phyloP scores from a whole-genome alignment of 2,329 filamentous ascomycete species.

The Pseudocercospora fuligena region DNA sequence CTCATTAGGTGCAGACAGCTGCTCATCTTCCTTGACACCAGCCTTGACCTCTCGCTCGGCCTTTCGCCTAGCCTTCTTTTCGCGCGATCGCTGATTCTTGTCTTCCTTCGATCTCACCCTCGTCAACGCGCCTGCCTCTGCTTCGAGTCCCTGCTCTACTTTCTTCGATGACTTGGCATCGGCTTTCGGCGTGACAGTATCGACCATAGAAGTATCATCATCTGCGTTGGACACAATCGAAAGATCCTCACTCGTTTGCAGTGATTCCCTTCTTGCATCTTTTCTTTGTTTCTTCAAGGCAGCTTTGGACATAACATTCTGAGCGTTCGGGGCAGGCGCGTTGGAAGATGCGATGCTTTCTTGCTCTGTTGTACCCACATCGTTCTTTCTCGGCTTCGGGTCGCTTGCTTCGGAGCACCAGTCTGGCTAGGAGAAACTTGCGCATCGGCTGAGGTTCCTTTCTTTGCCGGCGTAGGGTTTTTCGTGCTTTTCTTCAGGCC shows the following conservation, averaged over 20 bases:
- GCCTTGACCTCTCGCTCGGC: slow-evolving; percentile 21
- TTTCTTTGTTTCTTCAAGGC: slow-evolving; percentile 24
- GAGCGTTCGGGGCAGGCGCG: not conserved
- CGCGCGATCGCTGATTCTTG: slow-evolving; percentile 27
- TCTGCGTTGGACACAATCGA: not conserved
- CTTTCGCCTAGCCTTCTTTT: slow-evolving; percentile 32
- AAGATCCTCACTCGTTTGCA: not conserved
- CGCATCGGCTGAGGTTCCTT: not conserved
- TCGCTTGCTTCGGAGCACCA: not conserved
- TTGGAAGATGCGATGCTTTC: not conserved
- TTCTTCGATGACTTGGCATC: slow-evolving; percentile 11
- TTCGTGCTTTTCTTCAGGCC: not conserved
- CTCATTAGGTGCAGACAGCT: slow-evolving; percentile 23
- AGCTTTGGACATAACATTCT: not conserved
- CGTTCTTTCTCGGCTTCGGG: slow-evolving; percentile 9
- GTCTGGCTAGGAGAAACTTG: not conserved
- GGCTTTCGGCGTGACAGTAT: slow-evolving; percentile 1
- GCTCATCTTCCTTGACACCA: slow-evolving; percentile 22
- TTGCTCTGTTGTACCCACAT: not conserved
- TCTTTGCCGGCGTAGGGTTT: not conserved
- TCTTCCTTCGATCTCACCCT: slow-evolving; percentile 17
- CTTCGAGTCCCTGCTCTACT: not conserved
- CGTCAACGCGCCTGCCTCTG: not conserved
- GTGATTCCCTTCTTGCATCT: not conserved
- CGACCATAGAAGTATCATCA: slow-evolving; percentile 12